Evolutionary conservation across 1,284 basidiomycete species (phyloP), one percentile per base, ranked within the genome.

Genomic region (Tausonia pullulans): DNA sequence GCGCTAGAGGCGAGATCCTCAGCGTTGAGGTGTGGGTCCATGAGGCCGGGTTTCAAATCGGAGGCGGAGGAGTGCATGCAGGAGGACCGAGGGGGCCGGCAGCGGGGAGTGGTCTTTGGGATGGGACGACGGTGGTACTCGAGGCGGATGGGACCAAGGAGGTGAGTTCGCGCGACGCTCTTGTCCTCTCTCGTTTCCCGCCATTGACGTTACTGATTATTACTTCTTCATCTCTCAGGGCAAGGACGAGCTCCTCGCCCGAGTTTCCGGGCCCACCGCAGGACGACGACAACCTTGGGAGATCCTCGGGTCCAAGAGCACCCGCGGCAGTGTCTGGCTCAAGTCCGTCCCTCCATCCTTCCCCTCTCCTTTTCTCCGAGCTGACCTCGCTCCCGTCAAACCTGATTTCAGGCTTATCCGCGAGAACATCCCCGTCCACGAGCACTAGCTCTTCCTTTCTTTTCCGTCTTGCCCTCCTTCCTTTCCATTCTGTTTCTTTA

Each of bases 21-120:
- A 71, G 70, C 11, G 74, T 76, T 51, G 77, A 77, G 67, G 71
- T 76, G 5, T 78, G 77, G 67, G 69, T 78, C 4, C 73, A 77
- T 62, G 76, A 77, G 3, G 73, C 75, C 3, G 77, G 76, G 2
- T 74, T 77, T 57, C 72, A 75, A 62, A 68, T 76, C 9, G 50
- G 51, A 43, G 11, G 44, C 9, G 44, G 49, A 16, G 55, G 11
- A 11, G 56, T 41, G 40, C 41, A 59, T 48, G 39, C 44, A 48
- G 58, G 13, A 27, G 41, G 58, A 59, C 44, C n/a, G 54, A 58
- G 57, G 46, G 48, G 58, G 13, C 14, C n/a, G n/a, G 5, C 13
- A 50, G 16, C 40, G 56, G 62, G 46, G 41, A 16, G 3, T 7
- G 56, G 58, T 2, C 57, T 54, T 5, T 65, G 63, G 59, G 59